These are phyloP conservation scores for Cryptococcus deneoformans DNA, from an alignment of 1,284 basidiomycete species.

Conservation along the genomic window DNA sequence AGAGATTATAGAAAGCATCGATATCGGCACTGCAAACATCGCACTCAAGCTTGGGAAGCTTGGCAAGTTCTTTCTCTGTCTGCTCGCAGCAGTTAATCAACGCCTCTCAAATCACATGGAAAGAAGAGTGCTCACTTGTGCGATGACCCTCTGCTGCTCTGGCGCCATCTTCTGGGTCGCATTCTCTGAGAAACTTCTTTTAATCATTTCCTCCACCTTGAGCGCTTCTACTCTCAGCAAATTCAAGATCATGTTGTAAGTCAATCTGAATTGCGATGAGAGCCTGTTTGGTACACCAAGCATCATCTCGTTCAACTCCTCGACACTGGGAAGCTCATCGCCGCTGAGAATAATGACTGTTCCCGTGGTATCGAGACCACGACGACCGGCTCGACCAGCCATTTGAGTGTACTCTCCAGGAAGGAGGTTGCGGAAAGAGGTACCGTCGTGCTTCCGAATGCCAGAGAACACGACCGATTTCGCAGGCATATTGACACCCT, in stretches of 20 bases:
- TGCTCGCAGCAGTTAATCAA: conserved; percentile 36
- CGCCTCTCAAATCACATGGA: not conserved
- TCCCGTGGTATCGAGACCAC: conserved; percentile 92
- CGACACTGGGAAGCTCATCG: conserved; percentile 82
- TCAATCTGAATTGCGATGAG: conserved; percentile 95
- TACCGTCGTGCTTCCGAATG: conserved; percentile 94
- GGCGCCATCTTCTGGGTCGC: conserved; percentile 88
- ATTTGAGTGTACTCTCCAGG: conserved; percentile 98
- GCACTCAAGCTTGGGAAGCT: conserved; percentile 68
- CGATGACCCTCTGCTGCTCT: conserved; percentile 85
- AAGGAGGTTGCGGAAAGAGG: conserved; percentile 75
- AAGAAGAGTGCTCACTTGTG: conserved; percentile 57
- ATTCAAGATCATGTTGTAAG: conserved; percentile 99
- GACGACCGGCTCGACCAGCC: conserved; percentile 95
- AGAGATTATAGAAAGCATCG: conserved; percentile 73
- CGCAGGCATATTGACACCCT: conserved; percentile 99
- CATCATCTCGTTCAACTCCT: conserved; percentile 81
- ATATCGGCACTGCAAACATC: conserved; percentile 68
- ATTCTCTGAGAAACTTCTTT: conserved; percentile 98
- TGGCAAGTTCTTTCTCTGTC: conserved; percentile 70
- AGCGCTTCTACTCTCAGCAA: conserved; percentile 93
- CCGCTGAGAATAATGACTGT: conserved; percentile 90
- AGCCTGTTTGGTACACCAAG: conserved; percentile 88
- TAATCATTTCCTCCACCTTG: conserved; percentile 99
- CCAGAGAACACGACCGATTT: conserved; percentile 95